Percentiles rank a stretch among this genome's conserved stretches.
These are phyloP conservation scores for Saussurea involucrata DNA, from an alignment of 129 eudicot genomes.

Conservation along the genomic window DNA sequence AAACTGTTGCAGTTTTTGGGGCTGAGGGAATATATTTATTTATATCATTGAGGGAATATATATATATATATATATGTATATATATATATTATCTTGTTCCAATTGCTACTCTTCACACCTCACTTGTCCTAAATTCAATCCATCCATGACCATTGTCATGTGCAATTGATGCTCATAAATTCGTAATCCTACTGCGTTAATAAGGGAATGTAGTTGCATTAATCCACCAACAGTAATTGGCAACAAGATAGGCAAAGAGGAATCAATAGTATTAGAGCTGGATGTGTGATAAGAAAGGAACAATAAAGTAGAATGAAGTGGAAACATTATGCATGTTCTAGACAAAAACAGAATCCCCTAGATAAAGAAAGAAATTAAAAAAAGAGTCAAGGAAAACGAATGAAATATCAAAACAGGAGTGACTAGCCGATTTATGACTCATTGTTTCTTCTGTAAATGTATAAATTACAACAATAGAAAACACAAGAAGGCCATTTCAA, in stretches of 20 bases:
- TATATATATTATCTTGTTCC: too few species aligned
- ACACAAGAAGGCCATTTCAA: background rate
- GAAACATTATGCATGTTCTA: background rate
- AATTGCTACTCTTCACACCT: background rate
- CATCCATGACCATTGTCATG: background rate
- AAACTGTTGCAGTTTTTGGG: background rate
- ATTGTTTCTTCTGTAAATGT: background rate
- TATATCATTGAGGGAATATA: too few species aligned
- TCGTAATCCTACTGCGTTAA: background rate
- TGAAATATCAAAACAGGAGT: background rate
- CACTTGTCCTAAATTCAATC: background rate
- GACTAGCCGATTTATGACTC: background rate
- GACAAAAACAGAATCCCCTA: background rate
- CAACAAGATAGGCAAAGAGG: background rate
- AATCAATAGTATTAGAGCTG: background rate
- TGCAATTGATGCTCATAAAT: background rate
- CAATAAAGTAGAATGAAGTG: background rate
- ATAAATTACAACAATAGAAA: background rate
- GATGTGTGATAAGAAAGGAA: background rate
- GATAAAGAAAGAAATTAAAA: background rate
- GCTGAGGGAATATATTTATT: background rate
- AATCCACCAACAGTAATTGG: background rate
- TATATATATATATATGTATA: too few species aligned
- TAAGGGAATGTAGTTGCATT: background rate
- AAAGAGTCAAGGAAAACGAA: background rate